Base-by-base conservation (phyloP, 805 yeast genomes). In the Clavispora santaluciae region DNA sequence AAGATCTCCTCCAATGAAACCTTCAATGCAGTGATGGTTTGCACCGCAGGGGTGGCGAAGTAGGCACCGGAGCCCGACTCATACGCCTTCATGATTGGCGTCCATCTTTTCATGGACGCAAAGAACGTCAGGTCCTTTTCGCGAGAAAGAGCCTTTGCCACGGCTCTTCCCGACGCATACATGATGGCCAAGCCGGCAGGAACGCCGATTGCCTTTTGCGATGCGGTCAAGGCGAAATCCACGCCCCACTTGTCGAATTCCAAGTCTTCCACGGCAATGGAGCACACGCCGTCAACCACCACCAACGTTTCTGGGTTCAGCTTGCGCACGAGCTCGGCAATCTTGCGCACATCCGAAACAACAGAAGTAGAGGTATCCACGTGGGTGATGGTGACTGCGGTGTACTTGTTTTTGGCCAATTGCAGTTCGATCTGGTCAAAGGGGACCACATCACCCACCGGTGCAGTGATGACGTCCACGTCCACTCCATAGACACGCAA, bases 321-420 rank as follows among this genome's bases (percentile, higher is more conserved):
- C 47, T 66, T 57, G 54, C 79, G 78, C 44, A 86, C 83, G n/a
- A 81, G 50, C 39, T 63, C 65, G 21, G 95, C 64, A 42, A 89
- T 72, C 13, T 70, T 67, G 56, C 77, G 70, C 47, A 91, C 81
- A 56, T 86, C 83, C 34, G 81, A 70, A 30, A 89, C 76, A 31
- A 91, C 96, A n/a, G 95, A 95, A 25, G 97, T 88, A 2, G 96
- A 88, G 34, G 98, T 93, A 63, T 93, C 99, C 28, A 93, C 96
- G 54, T 91, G 98, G 31, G 97, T 91, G 55, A 90, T 76, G 36
- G 95, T 87, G 53, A 91, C 73, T 39, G 86, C 75, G 48, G 76
- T 60, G 69, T 84, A 91, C 45, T 68, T 63, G 39, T 72, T 70
- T 7, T 61, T 41, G 43, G 63, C 57, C 59, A 90, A 72, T 42